Evolutionary conservation across 2,329 filamentous ascomycete species (phyloP).

Genomic region (Colletotrichum lentis): DNA sequence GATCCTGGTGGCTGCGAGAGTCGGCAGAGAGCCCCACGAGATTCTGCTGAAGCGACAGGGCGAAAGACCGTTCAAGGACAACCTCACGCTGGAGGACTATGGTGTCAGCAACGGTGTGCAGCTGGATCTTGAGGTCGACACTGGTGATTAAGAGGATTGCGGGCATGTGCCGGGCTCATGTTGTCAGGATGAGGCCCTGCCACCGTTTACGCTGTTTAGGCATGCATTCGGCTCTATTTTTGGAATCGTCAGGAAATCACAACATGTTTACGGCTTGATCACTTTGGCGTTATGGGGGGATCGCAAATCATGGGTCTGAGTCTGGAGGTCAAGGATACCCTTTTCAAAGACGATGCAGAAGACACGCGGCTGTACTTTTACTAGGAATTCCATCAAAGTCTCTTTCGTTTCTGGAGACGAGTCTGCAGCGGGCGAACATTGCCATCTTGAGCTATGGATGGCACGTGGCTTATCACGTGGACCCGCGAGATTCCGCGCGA

Average conservation of each 20-base stretch:
- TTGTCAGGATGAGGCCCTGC: not conserved
- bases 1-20: conserved; percentile 86
- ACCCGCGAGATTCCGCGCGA: conserved; percentile 12
- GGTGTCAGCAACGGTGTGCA: conserved; percentile 91
- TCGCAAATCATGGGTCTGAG: conserved; percentile 3
- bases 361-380: not conserved
- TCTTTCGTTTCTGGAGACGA: not conserved
- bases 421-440: not conserved
- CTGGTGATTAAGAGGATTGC: conserved; percentile 58
- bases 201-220: not conserved
- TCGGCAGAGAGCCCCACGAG: conserved; percentile 88
- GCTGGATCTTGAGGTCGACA: conserved; percentile 69
- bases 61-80: conserved; percentile 92
- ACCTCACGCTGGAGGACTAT: conserved; percentile 87
- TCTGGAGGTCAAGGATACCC: conserved; percentile 24
- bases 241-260: not conserved
- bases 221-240: not conserved
- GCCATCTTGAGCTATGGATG: too few species aligned
- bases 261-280: not conserved
- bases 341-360: conserved; percentile 1
- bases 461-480: conserved; percentile 14
- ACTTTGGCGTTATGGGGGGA: conserved; percentile 24
- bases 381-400: not conserved
- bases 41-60: conserved; percentile 92
- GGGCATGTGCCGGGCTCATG: not conserved